Base-by-base conservation (phyloP, 2,329 filamentous ascomycete species). In the Ophiostoma populinum region DNA sequence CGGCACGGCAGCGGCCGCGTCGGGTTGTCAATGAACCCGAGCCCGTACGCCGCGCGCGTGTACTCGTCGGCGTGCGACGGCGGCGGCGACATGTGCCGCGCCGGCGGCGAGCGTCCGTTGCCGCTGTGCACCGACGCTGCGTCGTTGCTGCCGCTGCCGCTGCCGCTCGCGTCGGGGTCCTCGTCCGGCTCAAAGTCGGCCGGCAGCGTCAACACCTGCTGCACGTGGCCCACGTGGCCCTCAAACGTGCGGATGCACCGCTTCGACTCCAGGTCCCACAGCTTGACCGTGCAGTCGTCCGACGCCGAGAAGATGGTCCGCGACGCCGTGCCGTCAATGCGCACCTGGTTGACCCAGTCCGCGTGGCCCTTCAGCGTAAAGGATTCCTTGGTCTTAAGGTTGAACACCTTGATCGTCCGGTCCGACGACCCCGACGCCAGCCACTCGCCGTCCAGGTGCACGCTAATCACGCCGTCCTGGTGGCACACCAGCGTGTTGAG, bases 281-380 rank as follows among this genome's bases (percentile, higher is more conserved):
- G 64, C 46, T 85, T 82, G 45, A 92, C 73, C 0, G 80, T 90
- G 50, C 83, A 78, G 53, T 98, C 90, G 51, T 98, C 90, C 1
- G 85, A 94, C 1, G 85, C 85, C 0, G 87, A 93, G 49, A 95
- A 79, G 4, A 95, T 67, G 1, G 86, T 94, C 11, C 82, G 75
- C 8, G 82, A 92, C 2, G 68, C 59, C 0, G 75, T 67, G 34
- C 44, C 41, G 52, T 98, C 85, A 24, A 98, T 71, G 45, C 79
- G 78, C 21, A 95, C 87, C n/a, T 81, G 77, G 55, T 98, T 98
- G 47, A 98, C 86, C 81, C 87, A 95, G 53, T 95, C 86, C 0
- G 66, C 72, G 52, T 98, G 90, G 7, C 86, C 87, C 17, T 76
- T 74, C 10, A 98, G 64, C 34, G 73, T 67, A 46, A 79, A 92